phyloP scores from a whole-genome alignment of 2,329 filamentous ascomycete genomes.

The Fusarium veterinarium region DNA sequence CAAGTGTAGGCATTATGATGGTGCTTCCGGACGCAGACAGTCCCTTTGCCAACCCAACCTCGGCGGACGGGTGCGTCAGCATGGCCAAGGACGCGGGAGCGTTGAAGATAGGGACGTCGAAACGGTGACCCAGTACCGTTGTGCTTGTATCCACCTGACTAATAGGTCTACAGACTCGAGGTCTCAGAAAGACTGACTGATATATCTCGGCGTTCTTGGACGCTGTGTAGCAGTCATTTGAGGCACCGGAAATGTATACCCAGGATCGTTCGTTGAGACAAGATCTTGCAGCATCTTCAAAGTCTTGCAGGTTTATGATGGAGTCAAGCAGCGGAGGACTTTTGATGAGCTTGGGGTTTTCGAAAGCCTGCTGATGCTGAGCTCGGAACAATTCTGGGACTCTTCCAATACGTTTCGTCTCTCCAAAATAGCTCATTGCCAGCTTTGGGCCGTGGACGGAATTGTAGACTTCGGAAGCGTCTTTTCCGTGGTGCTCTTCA shows the following conservation, averaged over 20 bases:
- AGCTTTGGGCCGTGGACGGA: background rate
- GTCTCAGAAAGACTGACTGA: background rate
- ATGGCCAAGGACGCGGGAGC: background rate
- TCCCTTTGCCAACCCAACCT: background rate
- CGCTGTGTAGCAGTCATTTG: background rate
- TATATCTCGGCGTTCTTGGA: background rate
- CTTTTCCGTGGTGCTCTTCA: background rate
- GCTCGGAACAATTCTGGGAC: background rate
- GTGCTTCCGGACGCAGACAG: background rate
- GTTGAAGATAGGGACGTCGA: background rate
- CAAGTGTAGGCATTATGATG: background rate
- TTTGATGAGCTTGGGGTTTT: background rate
- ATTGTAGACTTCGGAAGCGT: background rate
- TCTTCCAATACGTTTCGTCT: accelerated
- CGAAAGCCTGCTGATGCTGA: background rate
- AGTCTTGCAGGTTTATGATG: background rate
- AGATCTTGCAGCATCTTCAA: background rate
- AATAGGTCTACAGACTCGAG: background rate
- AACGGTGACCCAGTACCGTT: accelerated
- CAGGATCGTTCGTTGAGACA: background rate
- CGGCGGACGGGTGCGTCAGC: background rate
- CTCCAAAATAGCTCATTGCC: background rate
- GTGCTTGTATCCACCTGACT: background rate
- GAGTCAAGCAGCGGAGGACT: accelerated
- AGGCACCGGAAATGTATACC: background rate